Evolutionary conservation across 2,329 filamentous ascomycete genomes (phyloP), one percentile per base, ranked within the genome.

Genomic region (Huntiella omanensis): DNA sequence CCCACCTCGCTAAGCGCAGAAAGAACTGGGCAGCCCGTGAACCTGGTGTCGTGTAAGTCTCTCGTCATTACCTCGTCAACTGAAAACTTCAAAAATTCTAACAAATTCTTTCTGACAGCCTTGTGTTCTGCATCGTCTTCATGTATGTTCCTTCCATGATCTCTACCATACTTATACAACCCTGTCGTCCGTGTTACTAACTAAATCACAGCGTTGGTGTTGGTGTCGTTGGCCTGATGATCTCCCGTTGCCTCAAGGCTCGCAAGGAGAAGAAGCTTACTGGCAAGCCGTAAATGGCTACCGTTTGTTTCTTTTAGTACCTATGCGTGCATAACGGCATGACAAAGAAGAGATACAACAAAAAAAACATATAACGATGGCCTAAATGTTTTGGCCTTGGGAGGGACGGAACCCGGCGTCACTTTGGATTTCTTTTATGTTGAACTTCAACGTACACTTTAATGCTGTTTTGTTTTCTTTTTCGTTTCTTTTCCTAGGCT

Each of bases 121-220:
- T 64, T 45, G 64, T 66, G 53, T 64, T 66, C 54, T 60, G 57
- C 55, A 66, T 66, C 46, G 58, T 66, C 52, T 60, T 59, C 49
- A 45, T 64, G 48, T 50, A 50, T 47, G 48, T 37, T 40, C 13
- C 15, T 36, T 28, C 8, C 7, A 10, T 7, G 1, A 7, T 28
- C 22, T 28, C 6, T 28, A 28, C 8, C 22, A 28, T 10, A 28
- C 22, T 28, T 28, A 16, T 28, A 16, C 5, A 36, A 36, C 34
- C 12, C 12, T 15, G 34, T 36, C 11, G 15, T 36, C 34, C 34
- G 12, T 36, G 12, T 36, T 15, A 36, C 12, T 15, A 36, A 43
- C 32, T 51, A 41, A 55, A 57, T 8, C 28, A 5, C 8, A 50
- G 43, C 61, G 63, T 66, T 43, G 61, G 52, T 43, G 45, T 58